Percentiles rank a stretch among this genome's conserved stretches.
phyloP scores from a whole-genome alignment of 495 filamentous ascomycete genomes.

The Aspergillus bridgeri region DNA sequence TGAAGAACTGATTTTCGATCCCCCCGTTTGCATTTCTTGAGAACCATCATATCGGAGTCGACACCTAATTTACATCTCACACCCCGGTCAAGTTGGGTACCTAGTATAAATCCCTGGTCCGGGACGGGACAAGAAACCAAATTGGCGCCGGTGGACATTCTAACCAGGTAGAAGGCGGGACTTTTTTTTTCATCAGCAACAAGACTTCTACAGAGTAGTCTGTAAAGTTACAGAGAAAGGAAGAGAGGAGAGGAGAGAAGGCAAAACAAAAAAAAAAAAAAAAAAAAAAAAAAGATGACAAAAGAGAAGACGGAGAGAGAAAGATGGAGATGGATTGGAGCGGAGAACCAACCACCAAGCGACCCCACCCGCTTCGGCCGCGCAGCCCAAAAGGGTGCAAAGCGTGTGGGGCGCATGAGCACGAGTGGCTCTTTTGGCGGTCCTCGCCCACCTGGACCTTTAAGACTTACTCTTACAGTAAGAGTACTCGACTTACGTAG shows the following conservation, averaged over 20 bases:
- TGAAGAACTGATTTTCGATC: not conserved
- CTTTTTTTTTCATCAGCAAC: not conserved
- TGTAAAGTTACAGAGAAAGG: not conserved
- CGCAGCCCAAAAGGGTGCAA: constrained; percentile 25
- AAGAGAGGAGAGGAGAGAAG: not conserved
- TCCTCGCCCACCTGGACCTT: too few relatives aligned
- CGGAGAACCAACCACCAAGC: not conserved
- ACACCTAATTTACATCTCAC: not conserved
- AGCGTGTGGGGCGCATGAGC: constrained; percentile 21
- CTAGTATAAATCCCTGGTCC: constrained; percentile 8
- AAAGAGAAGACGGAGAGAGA: not conserved
- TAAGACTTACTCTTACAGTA: too few relatives aligned
- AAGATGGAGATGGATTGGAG: too few relatives aligned
- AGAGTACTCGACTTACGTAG: too few relatives aligned
- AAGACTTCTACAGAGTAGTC: too few relatives aligned
- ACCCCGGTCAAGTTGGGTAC: not conserved
- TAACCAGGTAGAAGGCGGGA: constrained; percentile 15
- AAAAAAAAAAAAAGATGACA: too few relatives aligned
- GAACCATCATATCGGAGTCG: too few relatives aligned
- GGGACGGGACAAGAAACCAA: constrained; percentile 11
- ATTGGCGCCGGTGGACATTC: constrained; percentile 19
- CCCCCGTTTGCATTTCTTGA: not conserved
- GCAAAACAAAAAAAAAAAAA: too few relatives aligned
- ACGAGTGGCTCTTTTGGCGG: constrained; percentile 25
- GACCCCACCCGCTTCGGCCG: constrained; percentile 16